These are phyloP conservation scores for Cardamine chenopodiifolia DNA, from an alignment of 345 rosid species.

Conservation along the genomic window DNA sequence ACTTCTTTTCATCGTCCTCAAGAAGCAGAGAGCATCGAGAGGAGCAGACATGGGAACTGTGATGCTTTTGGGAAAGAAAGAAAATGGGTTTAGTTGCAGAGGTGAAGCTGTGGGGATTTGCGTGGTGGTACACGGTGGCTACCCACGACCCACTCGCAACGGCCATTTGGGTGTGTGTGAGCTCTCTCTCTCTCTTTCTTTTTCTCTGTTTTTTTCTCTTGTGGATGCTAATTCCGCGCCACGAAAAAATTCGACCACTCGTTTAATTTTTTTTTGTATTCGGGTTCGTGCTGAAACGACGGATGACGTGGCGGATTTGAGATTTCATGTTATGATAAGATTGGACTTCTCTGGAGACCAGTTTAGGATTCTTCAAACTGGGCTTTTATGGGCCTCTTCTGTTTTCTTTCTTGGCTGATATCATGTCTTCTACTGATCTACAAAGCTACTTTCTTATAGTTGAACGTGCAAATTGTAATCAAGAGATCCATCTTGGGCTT, in stretches of 20 bases:
- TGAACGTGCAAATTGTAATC: too few relatives aligned
- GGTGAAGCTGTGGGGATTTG: slow-evolving; percentile 27
- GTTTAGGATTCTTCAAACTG: background rate
- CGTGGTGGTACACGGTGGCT: slow-evolving; percentile 45
- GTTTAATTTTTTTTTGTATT: background rate
- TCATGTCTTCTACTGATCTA: too few relatives aligned
- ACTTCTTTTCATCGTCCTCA: slow-evolving; percentile 51
- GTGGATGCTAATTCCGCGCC: slow-evolving; percentile 36
- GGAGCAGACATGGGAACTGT: slow-evolving; percentile 40
- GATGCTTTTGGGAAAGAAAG: slow-evolving; percentile 45
- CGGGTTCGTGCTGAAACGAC: slow-evolving; percentile 17
- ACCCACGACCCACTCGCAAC: slow-evolving; percentile 39
- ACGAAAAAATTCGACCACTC: slow-evolving; percentile 36
- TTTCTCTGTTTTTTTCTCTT: slow-evolving; percentile 22
- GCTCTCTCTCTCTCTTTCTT: too few relatives aligned
- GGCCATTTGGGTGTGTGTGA: slow-evolving; percentile 29
- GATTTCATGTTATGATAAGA: slow-evolving; percentile 42
- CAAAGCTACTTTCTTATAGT: too few relatives aligned
- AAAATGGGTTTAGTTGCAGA: slow-evolving; percentile 43
- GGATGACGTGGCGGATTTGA: slow-evolving; percentile 40
- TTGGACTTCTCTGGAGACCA: background rate
- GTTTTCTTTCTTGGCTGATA: too few relatives aligned
- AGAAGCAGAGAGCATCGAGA: slow-evolving; percentile 54
- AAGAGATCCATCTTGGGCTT: background rate
- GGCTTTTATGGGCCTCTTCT: slow-evolving; percentile 25